Evolutionary conservation across 768 basidiomycete genomes (phyloP).

Genomic region (Daedalea quercina): DNA sequence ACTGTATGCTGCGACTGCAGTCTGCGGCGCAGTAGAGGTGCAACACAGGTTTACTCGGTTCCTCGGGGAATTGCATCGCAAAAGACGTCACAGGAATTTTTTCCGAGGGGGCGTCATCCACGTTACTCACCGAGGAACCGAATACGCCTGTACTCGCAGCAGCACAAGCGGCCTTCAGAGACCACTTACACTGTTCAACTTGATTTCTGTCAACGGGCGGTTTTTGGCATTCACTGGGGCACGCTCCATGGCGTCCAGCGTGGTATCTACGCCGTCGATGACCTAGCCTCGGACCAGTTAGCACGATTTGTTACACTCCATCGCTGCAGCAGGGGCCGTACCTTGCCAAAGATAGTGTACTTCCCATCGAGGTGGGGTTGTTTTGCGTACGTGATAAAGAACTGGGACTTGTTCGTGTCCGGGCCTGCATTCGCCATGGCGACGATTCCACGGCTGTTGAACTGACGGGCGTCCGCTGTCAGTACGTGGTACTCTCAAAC

Average conservation of each 20-base stretch:
- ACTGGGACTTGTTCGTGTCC: constrained; percentile 89
- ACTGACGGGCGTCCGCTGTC: constrained; percentile 39
- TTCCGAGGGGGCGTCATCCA: neutral
- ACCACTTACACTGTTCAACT: constrained; percentile 61
- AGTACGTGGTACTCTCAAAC: neutral
- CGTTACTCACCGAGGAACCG: neutral
- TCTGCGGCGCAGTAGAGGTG: neutral
- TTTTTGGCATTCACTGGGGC: constrained; percentile 90
- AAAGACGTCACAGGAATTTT: no score
- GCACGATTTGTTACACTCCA: neutral
- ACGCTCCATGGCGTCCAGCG: constrained; percentile 90
- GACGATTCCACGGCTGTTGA: constrained; percentile 89
- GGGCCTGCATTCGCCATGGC: constrained; percentile 98
- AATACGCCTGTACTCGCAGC: neutral
- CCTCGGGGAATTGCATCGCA: no score
- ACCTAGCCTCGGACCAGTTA: constrained; percentile 32
- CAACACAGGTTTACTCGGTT: neutral
- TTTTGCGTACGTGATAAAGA: constrained; percentile 87
- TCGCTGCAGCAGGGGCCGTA: constrained; percentile 2
- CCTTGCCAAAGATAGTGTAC: constrained; percentile 88
- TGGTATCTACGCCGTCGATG: constrained; percentile 95
- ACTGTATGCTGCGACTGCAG: neutral
- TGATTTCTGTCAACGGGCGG: constrained; percentile 81
- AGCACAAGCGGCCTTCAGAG: no score
- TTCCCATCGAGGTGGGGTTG: constrained; percentile 93